Base-by-base conservation (phyloP, 139 green algal species). In the Chlorella sp. region DNA sequence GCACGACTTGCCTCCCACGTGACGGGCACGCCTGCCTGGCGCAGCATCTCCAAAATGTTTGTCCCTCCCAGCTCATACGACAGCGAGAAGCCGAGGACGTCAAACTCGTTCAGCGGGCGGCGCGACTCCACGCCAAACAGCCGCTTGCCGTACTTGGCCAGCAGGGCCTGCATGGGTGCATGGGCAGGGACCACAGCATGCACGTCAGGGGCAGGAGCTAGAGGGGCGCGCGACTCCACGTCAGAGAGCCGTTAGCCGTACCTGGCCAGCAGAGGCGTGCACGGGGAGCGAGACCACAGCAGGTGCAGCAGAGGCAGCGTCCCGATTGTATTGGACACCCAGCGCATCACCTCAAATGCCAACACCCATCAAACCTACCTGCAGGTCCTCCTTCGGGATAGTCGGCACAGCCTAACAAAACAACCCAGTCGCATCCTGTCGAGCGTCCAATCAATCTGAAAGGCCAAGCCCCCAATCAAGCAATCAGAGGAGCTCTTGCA, bases 31-130 rank as follows among this genome's bases (percentile, higher is more conserved):
- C 78, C 87, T 30, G 86, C 81, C 72, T 91, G 83, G 0, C 64
- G 57, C 76, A 96, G 76, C 93, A 96, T 96, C 78, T 96, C 86
- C 38, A 96, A 84, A 6, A 95, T 89, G 76, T 96, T 96, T 36
- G 92, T 96, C 28, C 89, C 90, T 7, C 92, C 92, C 75, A 94
- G 81, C 85, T 94, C 90, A 74, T 94, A 94, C 11, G 88, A 87
- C 38, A 96, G 88, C 18, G 72, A 90, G 82, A 96, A 96, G 18
- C 93, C 93, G 36, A 96, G 85, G 12, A 88, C 83, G 79, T 96
- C 88, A 76, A 96, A 96, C 15, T 88, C 73, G 30, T 80, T 23
- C 73, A 96, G 84, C 13, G 90, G 83, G 2, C 82, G 89, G 36
- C 88, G 85, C 26, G 67, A 84, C 85, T 95, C 93, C 73, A 96